Base-by-base conservation (phyloP, 495 filamentous ascomycete genomes). In the Cercophora newfieldiana region DNA sequence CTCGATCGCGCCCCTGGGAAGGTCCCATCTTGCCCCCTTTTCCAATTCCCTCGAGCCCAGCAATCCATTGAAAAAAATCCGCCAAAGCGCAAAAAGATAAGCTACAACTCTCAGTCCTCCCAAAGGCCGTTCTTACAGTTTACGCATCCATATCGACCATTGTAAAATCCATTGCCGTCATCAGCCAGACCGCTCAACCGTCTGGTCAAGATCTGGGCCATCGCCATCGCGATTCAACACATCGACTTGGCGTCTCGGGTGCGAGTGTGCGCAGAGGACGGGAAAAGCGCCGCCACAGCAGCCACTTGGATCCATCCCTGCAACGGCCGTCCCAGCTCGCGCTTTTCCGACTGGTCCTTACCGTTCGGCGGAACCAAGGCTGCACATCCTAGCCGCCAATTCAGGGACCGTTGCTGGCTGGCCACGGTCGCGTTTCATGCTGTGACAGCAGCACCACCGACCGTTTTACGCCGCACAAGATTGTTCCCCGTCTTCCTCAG, bases 391-490 rank as follows among this genome's bases (percentile, higher is more conserved):
- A 60, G 30, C 29, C 61, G 44, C 59, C 59, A 61, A 44, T 29
- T 49, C n/a, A 31, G 61, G 61, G 61, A 25, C 31, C 48, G 58
- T 63, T 28, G 60, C 53, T 63, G 56, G 62, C 48, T 59, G 47
- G 21, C 30, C 59, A 56, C 29, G 18, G 26, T 70, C 66, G 68
- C 66, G 68, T 71, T 71, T 71, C 68, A 71, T 68, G 68, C 68
- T 71, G 68, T 71, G 60, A 71, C 68, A 71, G 37, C 37, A 68
- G 56, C 66, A 61, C 57, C 68, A 37, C 63, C 67, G 30, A 59
- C 48, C 48, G 54, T 49, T 58, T 58, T 48, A 25, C 25, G 53
- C 54, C 29, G 61, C 55, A 64, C 50, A 64, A 59, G 59, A 59
- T 21, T 33, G 65, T 56, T 60, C 48, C 49, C 57, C 44, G 25